phyloP scores from a whole-genome alignment of 345 rosid species.

The Kandelia obovata region DNA sequence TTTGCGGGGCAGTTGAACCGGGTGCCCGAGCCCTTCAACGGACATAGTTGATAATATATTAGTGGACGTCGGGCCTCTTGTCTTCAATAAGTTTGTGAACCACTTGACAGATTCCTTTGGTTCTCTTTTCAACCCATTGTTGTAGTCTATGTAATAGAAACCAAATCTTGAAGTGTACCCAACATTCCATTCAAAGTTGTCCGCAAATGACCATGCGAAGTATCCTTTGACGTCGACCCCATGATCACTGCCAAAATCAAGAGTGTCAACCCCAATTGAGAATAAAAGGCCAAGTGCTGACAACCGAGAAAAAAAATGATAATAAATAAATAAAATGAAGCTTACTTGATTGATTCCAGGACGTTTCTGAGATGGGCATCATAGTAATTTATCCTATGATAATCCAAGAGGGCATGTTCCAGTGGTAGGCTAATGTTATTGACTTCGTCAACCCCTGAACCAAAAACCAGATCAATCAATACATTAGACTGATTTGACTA shows the following conservation, averaged over 20 bases:
- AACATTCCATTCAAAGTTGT: slow-evolving; percentile 11
- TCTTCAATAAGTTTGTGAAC: slow-evolving; percentile 9
- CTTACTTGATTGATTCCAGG: slow-evolving; percentile 6
- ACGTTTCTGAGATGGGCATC: slow-evolving; percentile 4
- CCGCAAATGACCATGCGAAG: not conserved
- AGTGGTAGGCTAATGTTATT: not conserved
- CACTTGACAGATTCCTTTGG: slow-evolving; percentile 13
- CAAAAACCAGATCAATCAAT: not conserved
- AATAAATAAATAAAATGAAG: not conserved
- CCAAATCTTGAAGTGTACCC: slow-evolving; percentile 17
- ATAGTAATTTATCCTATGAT: not conserved
- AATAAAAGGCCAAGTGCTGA: not conserved
- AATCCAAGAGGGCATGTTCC: not conserved
- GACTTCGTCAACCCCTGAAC: slow-evolving; percentile 7
- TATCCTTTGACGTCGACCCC: slow-evolving; percentile 9
- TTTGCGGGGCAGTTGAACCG: no score
- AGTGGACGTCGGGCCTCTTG: not conserved
- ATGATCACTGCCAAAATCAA: not conserved
- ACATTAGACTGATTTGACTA: no score
- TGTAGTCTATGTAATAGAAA: slow-evolving; percentile 5
- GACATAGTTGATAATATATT: no score
- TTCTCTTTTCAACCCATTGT: not conserved
- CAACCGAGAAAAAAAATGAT: no score
- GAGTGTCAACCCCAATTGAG: no score
- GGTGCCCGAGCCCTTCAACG: no score